phyloP scores from a whole-genome alignment of 768 basidiomycete genomes.

The Serendipita sp. region DNA sequence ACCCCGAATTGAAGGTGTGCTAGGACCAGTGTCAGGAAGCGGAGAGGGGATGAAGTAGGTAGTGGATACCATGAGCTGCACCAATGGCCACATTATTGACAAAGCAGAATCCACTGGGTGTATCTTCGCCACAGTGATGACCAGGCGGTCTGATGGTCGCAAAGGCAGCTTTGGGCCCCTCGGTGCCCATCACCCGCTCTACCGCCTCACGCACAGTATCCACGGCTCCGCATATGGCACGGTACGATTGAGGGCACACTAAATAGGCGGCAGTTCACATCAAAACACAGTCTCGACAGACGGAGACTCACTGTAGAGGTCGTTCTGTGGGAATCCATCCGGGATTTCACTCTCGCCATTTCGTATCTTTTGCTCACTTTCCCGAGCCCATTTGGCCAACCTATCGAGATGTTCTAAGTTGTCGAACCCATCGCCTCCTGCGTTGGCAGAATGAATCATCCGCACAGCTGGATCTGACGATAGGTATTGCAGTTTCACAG shows the following conservation, averaged over 20 bases:
- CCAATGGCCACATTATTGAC: conserved; percentile 85
- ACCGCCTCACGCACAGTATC: conserved; percentile 82
- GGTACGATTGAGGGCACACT: conserved; percentile 68
- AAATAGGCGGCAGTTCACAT: not conserved
- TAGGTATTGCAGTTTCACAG: conserved; percentile 22
- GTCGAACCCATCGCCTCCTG: conserved; percentile 35
- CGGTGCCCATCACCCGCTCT: conserved; percentile 37
- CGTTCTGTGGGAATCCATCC: conserved; percentile 49
- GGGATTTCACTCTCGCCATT: conserved; percentile 64
- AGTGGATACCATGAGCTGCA: conserved; percentile 65
- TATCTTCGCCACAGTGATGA: conserved; percentile 85
- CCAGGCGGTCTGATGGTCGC: conserved; percentile 82
- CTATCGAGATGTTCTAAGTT: conserved; percentile 36
- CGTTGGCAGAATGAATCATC: conserved; percentile 49
- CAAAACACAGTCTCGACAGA: not conserved
- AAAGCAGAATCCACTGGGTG: conserved; percentile 87
- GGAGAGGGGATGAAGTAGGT: not conserved
- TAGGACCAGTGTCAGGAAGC: conserved; percentile 18
- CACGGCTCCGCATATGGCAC: conserved; percentile 66
- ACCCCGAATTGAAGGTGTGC: conserved; percentile 70
- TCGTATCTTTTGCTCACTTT: conserved; percentile 45
- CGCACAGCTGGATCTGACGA: conserved; percentile 49
- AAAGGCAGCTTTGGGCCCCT: conserved; percentile 35
- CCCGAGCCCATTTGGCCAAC: conserved; percentile 39
- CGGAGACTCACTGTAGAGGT: conserved; percentile 58